Evolutionary conservation across 1,139 yeast genomes (phyloP), one percentile per base, ranked within the genome.

Genomic region (Debaryomyces psychrophilus): DNA sequence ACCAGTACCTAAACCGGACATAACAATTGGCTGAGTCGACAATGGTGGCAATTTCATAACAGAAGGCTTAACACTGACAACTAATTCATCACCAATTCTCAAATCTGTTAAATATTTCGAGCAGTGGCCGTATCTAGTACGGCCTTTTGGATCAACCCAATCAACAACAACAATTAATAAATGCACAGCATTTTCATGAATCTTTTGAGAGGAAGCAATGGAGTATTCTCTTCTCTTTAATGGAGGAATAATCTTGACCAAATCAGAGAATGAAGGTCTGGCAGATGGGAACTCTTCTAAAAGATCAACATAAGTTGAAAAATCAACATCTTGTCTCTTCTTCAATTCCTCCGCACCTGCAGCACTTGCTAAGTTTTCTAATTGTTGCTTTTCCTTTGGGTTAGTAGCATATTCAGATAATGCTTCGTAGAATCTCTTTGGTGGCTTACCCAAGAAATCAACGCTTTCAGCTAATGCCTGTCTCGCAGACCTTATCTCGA

Each of bases 1-100:
- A 53, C 99, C 99, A 47, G 99, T 93, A 70, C 99, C 99, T 56
- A 93, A 79, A 60, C 99, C 99, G 55, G 96, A 86, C 98, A 93
- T 92, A 52, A 93, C 85, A 58, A 93, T 87, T 26, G 99, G 98
- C 65, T 89, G 95, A 40, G 84, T 81, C 8, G 96, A 79, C 52
- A 82, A 77, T 57, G 93, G 87, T 50, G 99, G 98, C 53, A 92
- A 77, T 72, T 92, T 92, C 97, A 93, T 90, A 40, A 93, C 97
- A 11, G 97, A 90, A 17, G 98, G 97, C 70, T 93, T 93, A 47
- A 93, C 97, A 54, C 95, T 85, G 12, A 93, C 99, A 46, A 90
- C 96, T 49, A 93, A 77, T 66, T 90, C 97, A 44, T 87, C 79
- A 37, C 97, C 98, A 53, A 88, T 77, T 9, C 71, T 60, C 62